These are phyloP conservation scores for Neopestalotiopsis sp. DNA, from an alignment of 2,329 filamentous ascomycete genomes.

Conservation along the genomic window DNA sequence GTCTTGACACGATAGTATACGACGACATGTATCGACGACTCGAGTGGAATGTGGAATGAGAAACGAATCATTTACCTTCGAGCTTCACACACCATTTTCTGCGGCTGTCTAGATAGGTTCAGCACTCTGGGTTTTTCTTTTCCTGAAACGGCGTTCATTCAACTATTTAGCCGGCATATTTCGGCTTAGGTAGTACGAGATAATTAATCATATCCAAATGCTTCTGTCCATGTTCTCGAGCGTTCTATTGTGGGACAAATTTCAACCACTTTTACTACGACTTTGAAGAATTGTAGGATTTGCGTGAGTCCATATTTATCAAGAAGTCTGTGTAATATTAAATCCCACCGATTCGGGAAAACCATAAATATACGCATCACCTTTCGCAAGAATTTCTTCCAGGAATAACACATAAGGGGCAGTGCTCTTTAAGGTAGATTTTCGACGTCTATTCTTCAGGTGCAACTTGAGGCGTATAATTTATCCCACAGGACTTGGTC, in stretches of 20 bases:
- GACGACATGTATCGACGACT: slow-evolving; percentile 11
- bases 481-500: no score
- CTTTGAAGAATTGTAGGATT: no score
- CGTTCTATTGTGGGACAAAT: background rate
- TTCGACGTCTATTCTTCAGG: no score
- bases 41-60: slow-evolving; percentile 9
- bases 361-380: no score
- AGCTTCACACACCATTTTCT: background rate
- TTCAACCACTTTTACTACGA: no score
- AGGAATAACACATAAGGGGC: no score
- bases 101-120: background rate
- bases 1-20: slow-evolving; percentile 6
- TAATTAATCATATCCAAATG: background rate
- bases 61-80: background rate
- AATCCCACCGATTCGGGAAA: no score
- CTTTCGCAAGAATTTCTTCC: no score
- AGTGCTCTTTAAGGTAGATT: no score
- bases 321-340: no score
- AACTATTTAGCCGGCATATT: background rate
- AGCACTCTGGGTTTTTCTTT: slow-evolving; percentile 8
- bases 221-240: background rate
- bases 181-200: background rate
- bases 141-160: background rate
- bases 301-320: no score
- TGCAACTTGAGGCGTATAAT: no score